Conservation (phyloP, 495 filamentous ascomycete genomes). For the Trichoderma orchidacearum region DNA sequence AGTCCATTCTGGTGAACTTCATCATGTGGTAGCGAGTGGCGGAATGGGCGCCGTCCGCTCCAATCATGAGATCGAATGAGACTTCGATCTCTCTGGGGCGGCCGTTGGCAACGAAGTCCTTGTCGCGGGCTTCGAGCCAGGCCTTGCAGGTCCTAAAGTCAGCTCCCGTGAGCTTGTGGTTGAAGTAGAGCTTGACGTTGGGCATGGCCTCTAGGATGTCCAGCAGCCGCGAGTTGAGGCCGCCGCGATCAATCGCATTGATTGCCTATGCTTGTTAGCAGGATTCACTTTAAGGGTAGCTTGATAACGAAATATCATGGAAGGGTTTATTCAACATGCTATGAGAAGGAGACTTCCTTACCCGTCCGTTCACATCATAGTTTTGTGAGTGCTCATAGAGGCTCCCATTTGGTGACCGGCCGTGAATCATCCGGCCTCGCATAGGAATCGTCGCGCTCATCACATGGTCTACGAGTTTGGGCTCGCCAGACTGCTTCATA, state of each 20-base stretch:
- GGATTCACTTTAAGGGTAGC: no score
- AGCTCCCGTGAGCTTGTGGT: slow-evolving; percentile 78
- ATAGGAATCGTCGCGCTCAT: slow-evolving; percentile 75
- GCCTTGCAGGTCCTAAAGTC: slow-evolving; percentile 66
- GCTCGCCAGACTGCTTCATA: slow-evolving; percentile 49
- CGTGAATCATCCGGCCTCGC: slow-evolving; percentile 96
- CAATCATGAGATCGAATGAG: slow-evolving; percentile 81
- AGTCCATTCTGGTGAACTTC: slow-evolving; percentile 80
- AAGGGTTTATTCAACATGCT: no score
- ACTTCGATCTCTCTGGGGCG: slow-evolving; percentile 48
- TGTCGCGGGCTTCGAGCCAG: slow-evolving; percentile 62
- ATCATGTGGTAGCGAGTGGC: slow-evolving; percentile 82
- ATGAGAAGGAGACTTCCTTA: slow-evolving; percentile 21
- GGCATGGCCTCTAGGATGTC: slow-evolving; percentile 70
- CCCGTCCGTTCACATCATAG: slow-evolving; percentile 83
- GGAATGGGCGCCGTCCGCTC: slow-evolving; percentile 94
- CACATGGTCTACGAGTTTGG: slow-evolving; percentile 57
- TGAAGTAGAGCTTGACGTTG: slow-evolving; percentile 85
- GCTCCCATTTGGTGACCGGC: slow-evolving; percentile 44
- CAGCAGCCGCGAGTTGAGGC: slow-evolving; percentile 73
- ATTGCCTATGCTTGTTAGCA: slow-evolving; percentile 22
- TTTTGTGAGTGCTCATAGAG: slow-evolving; percentile 67
- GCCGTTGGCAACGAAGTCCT: slow-evolving; percentile 6
- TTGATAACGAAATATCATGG: no score
- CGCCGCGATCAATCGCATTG: slow-evolving; percentile 53